These are phyloP conservation scores for Xerocomus potaroensis DNA, from an alignment of 768 basidiomycete species.

Conservation along the genomic window DNA sequence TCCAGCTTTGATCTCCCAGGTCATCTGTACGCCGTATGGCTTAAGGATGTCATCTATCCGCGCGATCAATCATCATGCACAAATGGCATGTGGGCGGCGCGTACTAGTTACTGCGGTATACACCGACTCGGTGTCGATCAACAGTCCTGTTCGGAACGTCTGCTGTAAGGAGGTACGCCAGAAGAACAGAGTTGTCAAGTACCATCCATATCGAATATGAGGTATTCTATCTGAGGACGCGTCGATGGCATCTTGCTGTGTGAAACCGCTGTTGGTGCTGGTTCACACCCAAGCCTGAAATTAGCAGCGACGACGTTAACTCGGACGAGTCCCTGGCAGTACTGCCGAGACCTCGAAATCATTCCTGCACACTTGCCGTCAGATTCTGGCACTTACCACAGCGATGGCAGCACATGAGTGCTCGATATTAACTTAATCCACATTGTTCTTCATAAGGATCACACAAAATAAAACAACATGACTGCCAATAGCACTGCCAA, in stretches of 20 bases:
- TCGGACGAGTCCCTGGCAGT: too few relatives aligned
- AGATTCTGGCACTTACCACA: too few relatives aligned
- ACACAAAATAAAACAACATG: too few relatives aligned
- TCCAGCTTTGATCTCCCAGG: slow-evolving; percentile 86
- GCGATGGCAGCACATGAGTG: too few relatives aligned
- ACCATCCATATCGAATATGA: slow-evolving; percentile 76
- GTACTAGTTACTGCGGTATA: slow-evolving; percentile 78
- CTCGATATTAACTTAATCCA: too few relatives aligned
- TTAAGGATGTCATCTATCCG: slow-evolving; percentile 64
- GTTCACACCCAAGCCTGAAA: too few relatives aligned
- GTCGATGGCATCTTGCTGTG: background rate
- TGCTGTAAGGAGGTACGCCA: background rate
- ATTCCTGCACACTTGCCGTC: too few relatives aligned
- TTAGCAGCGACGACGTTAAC: too few relatives aligned
- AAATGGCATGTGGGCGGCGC: slow-evolving; percentile 14
- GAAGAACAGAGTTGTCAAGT: slow-evolving; percentile 3
- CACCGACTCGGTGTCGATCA: slow-evolving; percentile 74
- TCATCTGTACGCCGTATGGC: slow-evolving; percentile 70
- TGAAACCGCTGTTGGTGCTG: too few relatives aligned
- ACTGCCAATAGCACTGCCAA: too few relatives aligned
- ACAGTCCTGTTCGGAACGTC: slow-evolving; percentile 43
- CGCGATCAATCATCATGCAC: slow-evolving; percentile 1
- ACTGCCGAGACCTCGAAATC: too few relatives aligned
- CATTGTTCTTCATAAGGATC: too few relatives aligned
- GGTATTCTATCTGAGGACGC: slow-evolving; percentile 46